These are phyloP conservation scores for Neurospora sp. DNA, from an alignment of 495 filamentous ascomycete species.

Conservation along the genomic window DNA sequence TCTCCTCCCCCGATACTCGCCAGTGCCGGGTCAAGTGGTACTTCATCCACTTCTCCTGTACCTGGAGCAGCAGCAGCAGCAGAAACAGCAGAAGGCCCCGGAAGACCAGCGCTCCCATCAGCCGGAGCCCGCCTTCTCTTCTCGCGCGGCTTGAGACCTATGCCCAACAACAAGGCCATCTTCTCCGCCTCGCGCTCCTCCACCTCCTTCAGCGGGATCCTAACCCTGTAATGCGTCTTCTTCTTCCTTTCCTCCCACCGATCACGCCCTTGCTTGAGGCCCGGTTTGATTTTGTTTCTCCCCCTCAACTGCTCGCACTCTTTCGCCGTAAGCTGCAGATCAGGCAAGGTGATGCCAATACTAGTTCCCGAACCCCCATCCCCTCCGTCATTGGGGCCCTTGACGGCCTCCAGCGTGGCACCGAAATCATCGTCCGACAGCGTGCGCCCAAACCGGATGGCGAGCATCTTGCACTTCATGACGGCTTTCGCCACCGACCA, in stretches of 20 bases:
- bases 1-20: conserved; percentile 14
- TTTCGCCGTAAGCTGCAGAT: conserved; percentile 40
- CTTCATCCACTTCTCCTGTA: not conserved
- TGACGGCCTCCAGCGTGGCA: conserved; percentile 30
- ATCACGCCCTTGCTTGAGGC: conserved; percentile 11
- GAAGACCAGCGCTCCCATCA: not conserved
- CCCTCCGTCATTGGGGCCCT: conserved; percentile 19
- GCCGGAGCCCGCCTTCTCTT: not conserved
- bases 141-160: conserved; percentile 1
- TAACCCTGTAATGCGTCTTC: conserved; percentile 25
- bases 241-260: conserved; percentile 15
- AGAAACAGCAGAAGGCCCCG: not conserved
- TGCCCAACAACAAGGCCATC: conserved; percentile 18
- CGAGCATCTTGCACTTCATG: conserved; percentile 72
- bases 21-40: not conserved
- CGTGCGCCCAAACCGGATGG: conserved; percentile 33
- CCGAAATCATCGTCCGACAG: conserved; percentile 43
- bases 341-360: conserved; percentile 41
- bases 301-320: conserved; percentile 24
- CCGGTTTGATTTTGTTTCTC: conserved; percentile 16
- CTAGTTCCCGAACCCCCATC: conserved; percentile 28
- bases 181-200: conserved; percentile 23
- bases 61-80: not conserved
- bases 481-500: conserved; percentile 71
- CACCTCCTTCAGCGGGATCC: conserved; percentile 27